These are phyloP conservation scores for Peltaster fructicola DNA, from an alignment of 2,329 filamentous ascomycete species.

Conservation along the genomic window DNA sequence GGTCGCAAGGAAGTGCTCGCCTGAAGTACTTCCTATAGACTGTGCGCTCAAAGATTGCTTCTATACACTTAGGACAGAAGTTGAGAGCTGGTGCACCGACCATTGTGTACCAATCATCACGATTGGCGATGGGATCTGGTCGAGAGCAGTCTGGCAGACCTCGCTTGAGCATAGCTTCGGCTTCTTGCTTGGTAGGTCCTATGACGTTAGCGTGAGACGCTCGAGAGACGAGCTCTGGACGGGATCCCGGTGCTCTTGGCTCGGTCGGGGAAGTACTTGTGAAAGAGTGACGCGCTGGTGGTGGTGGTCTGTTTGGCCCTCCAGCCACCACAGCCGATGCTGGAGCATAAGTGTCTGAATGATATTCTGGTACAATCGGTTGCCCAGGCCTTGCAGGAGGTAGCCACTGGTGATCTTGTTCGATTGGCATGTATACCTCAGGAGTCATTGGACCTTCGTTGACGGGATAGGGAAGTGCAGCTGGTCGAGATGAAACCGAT, in stretches of 20 bases:
- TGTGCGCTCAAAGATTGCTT: slow-evolving; percentile 48
- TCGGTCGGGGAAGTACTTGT: slow-evolving; percentile 5
- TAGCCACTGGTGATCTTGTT: slow-evolving; percentile 25
- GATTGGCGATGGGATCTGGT: slow-evolving; percentile 40
- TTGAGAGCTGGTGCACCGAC: slow-evolving; percentile 53
- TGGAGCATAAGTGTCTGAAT: no score
- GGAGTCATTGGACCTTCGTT: slow-evolving; percentile 15
- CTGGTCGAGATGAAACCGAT: slow-evolving; percentile 5
- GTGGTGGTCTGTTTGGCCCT: slow-evolving; percentile 4
- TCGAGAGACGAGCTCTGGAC: slow-evolving; percentile 1
- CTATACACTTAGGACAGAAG: slow-evolving; percentile 69
- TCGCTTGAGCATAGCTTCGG: slow-evolving; percentile 24
- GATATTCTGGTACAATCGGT: no score
- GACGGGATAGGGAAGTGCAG: slow-evolving; percentile 4
- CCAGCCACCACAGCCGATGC: no score
- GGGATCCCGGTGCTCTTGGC: slow-evolving; percentile 3
- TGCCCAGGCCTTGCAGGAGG: no score
- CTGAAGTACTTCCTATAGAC: slow-evolving; percentile 51
- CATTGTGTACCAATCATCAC: slow-evolving; percentile 68
- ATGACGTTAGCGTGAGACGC: slow-evolving; percentile 1
- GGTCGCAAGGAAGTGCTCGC: slow-evolving; percentile 38
- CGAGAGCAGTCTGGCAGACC: slow-evolving; percentile 51
- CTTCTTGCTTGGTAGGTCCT: slow-evolving; percentile 23
- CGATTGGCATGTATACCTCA: slow-evolving; percentile 24
- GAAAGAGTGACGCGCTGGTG: slow-evolving; percentile 5